phyloP scores from a whole-genome alignment of 2,329 filamentous ascomycete species.

The Rutstroemia sp. region DNA sequence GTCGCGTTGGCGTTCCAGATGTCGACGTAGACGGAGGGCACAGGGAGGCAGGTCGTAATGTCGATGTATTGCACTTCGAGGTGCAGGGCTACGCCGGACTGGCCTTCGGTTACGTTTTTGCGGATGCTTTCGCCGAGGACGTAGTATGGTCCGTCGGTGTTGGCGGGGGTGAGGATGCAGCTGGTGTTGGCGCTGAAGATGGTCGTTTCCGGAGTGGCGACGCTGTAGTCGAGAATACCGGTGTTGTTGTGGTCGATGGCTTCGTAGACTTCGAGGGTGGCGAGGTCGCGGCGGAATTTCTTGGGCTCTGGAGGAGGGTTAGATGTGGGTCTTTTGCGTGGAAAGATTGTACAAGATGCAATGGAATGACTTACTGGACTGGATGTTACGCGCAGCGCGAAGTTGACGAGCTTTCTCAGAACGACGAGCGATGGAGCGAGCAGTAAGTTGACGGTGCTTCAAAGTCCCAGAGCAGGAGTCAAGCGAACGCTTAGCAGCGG shows the following conservation, averaged over 20 bases:
- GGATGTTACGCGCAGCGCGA: not conserved
- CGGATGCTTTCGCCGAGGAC: slow-evolving; percentile 34
- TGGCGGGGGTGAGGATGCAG: slow-evolving; percentile 45
- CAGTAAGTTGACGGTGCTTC: slow-evolving; percentile 30
- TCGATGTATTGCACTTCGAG: slow-evolving; percentile 36
- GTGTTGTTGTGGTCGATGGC: slow-evolving; percentile 11
- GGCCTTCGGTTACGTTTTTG: slow-evolving; percentile 20
- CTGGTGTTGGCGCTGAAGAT: slow-evolving; percentile 38
- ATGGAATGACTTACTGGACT: not conserved
- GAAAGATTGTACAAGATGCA: not conserved
- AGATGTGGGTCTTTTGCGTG: not conserved
- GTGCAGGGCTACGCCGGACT: slow-evolving; percentile 33
- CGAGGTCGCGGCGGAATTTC: slow-evolving; percentile 9
- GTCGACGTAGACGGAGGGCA: slow-evolving; percentile 31
- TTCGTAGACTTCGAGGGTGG: slow-evolving; percentile 5
- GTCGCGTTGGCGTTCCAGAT: slow-evolving; percentile 35
- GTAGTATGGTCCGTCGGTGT: slow-evolving; percentile 47
- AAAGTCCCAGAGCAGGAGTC: slow-evolving; percentile 31
- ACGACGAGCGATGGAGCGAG: slow-evolving; percentile 29
- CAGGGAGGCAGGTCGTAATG: slow-evolving; percentile 35
- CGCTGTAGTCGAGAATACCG: slow-evolving; percentile 24
- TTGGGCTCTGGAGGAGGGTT: not conserved
- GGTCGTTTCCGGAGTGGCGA: slow-evolving; percentile 29
- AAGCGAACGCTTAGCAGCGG: slow-evolving; percentile 15
- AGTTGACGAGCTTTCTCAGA: slow-evolving; percentile 25